These are phyloP conservation scores for Leptographium flavum DNA, from an alignment of 2,329 filamentous ascomycete genomes.

Conservation along the genomic window DNA sequence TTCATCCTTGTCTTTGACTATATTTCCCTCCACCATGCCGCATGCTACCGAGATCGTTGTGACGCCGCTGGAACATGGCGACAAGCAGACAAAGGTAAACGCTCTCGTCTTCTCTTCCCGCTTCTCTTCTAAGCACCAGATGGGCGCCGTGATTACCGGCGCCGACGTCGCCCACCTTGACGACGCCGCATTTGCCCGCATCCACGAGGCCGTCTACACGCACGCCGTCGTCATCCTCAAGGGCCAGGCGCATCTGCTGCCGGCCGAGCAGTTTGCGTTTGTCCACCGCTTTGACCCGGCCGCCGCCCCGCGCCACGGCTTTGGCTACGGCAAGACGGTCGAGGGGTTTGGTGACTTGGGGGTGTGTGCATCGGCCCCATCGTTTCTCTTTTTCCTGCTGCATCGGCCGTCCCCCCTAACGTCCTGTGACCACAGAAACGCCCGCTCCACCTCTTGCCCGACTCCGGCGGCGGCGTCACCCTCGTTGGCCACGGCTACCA, in stretches of 20 bases:
- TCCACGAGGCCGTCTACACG: neutral
- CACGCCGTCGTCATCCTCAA: neutral
- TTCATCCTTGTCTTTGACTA: too few relatives aligned
- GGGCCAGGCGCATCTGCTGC: neutral
- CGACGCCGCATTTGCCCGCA: neutral
- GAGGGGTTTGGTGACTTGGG: neutral
- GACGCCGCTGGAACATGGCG: too few relatives aligned
- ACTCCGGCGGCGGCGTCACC: conserved; percentile 19
- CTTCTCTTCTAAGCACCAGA: neutral
- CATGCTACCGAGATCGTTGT: too few relatives aligned
- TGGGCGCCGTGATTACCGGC: neutral
- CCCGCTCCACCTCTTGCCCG: conserved; percentile 15
- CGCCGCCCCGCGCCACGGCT: neutral
- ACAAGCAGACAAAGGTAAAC: too few relatives aligned
- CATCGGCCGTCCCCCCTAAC: neutral
- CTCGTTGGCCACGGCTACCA: conserved; percentile 23
- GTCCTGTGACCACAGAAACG: neutral
- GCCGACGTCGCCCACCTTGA: neutral
- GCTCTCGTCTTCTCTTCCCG: too few relatives aligned
- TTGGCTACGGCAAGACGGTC: neutral
- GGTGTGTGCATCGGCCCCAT: neutral
- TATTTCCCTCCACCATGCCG: too few relatives aligned
- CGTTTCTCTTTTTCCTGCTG: neutral
- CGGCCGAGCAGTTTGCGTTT: neutral
- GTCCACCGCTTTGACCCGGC: neutral